phyloP scores from a whole-genome alignment of 2,329 filamentous ascomycete genomes.

The Phialemonium atrogriseum region DNA sequence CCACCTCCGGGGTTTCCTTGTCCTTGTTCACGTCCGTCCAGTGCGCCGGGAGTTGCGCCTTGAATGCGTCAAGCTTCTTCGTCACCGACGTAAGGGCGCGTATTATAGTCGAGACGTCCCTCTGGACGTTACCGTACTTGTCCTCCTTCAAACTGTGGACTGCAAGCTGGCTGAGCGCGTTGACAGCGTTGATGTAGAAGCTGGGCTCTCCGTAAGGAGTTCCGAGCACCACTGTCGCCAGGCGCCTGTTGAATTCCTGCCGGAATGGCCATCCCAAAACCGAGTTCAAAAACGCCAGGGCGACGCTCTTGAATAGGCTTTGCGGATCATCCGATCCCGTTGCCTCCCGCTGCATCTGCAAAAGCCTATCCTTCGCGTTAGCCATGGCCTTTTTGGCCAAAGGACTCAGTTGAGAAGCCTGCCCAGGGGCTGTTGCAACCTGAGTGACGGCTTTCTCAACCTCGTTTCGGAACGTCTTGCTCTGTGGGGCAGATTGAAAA shows the following conservation, averaged over 20 bases:
- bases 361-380: constrained; percentile 37
- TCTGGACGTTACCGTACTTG: constrained; percentile 75
- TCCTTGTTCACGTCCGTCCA: constrained; percentile 68
- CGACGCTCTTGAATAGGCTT: constrained; percentile 38
- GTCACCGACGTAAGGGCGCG: constrained; percentile 63
- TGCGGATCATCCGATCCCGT: constrained; percentile 40
- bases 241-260: constrained; percentile 56
- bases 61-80: constrained; percentile 60
- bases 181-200: constrained; percentile 63
- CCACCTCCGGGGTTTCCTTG: constrained; percentile 56
- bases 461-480: constrained; percentile 30
- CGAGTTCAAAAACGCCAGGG: constrained; percentile 38
- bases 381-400: constrained; percentile 40
- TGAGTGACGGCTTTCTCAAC: constrained; percentile 37
- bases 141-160: constrained; percentile 73
- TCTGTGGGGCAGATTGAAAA: constrained; percentile 29
- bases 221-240: constrained; percentile 63
- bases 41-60: constrained; percentile 50
- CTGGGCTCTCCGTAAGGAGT: constrained; percentile 62
- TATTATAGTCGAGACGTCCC: constrained; percentile 68
- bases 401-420: constrained; percentile 40
- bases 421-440: constrained; percentile 36
- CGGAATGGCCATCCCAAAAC: constrained; percentile 61
- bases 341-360: constrained; percentile 47
- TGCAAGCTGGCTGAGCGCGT: constrained; percentile 60